Evolutionary conservation across 495 filamentous ascomycete genomes (phyloP).

Genomic region (Immersiella caudata): DNA sequence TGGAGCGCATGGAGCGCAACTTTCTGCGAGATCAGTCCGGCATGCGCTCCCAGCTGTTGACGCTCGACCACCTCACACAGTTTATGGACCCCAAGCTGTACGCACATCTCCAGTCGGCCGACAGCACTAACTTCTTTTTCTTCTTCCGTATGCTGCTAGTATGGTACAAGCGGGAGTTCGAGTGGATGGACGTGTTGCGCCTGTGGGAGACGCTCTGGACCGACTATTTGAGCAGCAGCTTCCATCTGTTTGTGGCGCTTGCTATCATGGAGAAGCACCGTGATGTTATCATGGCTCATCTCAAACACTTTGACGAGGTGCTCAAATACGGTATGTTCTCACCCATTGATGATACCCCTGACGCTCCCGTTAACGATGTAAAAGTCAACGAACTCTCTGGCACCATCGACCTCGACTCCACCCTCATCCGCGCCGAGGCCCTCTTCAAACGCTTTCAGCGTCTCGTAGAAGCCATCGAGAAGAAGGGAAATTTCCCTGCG

Average conservation of each 20-base stretch:
- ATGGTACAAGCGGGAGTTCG: conserved; percentile 98
- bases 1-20: conserved; percentile 97
- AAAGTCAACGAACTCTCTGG: conserved; percentile 91
- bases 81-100: conserved; percentile 97
- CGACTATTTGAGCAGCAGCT: conserved; percentile 81
- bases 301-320: conserved; percentile 95
- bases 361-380: not conserved
- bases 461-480: conserved; percentile 86
- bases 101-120: conserved; percentile 81
- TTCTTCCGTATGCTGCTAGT: conserved; percentile 98
- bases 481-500: conserved; percentile 75
- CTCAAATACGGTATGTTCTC: conserved; percentile 83
- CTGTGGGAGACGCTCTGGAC: conserved; percentile 97
- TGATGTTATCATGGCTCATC: conserved; percentile 89
- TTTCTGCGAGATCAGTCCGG: conserved; percentile 94
- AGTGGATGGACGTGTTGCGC: conserved; percentile 80
- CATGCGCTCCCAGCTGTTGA: conserved; percentile 88
- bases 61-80: conserved; percentile 89
- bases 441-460: conserved; percentile 87
- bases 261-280: conserved; percentile 96
- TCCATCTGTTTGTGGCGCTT: conserved; percentile 91
- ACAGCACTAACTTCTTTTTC: conserved; percentile 98
- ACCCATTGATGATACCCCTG: conserved; percentile 8
- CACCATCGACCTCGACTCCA: conserved; percentile 85
- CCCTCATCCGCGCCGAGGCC: conserved; percentile 82